Evolutionary conservation across 495 filamentous ascomycete genomes (phyloP).

Genomic region (Podospora tetraspora): DNA sequence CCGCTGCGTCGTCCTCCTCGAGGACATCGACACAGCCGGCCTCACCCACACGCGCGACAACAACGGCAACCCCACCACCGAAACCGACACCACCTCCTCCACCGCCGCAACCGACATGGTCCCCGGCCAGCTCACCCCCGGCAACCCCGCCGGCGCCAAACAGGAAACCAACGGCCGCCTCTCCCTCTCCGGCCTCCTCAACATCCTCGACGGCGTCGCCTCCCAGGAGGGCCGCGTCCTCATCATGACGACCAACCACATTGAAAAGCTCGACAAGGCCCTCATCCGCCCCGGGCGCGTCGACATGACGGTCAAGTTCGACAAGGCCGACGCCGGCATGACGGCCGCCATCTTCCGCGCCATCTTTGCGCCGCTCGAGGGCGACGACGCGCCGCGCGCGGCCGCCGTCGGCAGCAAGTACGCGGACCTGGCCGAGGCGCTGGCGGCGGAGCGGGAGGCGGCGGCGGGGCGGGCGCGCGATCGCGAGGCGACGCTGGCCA

Average conservation of each 20-base stretch:
- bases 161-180: conserved; percentile 37
- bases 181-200: conserved; percentile 69
- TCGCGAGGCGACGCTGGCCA: conserved; percentile 34
- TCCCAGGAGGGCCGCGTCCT: conserved; percentile 70
- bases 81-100: conserved; percentile 17
- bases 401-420: conserved; percentile 3
- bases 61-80: conserved; percentile 48
- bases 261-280: conserved; percentile 69
- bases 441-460: conserved; percentile 33
- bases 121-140: conserved; percentile 24
- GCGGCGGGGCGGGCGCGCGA: conserved; percentile 29
- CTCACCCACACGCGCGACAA: conserved; percentile 57
- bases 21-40: conserved; percentile 68
- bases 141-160: conserved; percentile 14
- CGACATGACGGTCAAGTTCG: conserved; percentile 67
- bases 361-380: conserved; percentile 44
- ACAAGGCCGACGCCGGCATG: conserved; percentile 46
- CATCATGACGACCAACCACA: conserved; percentile 82
- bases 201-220: conserved; percentile 77
- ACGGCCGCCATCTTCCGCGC: conserved; percentile 42
- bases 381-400: conserved; percentile 29
- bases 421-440: not conserved
- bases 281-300: conserved; percentile 73
- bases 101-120: conserved; percentile 22
- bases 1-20: conserved; percentile 65